phyloP scores from a whole-genome alignment of 2,329 filamentous ascomycete genomes.

The Sporothrix pallida region DNA sequence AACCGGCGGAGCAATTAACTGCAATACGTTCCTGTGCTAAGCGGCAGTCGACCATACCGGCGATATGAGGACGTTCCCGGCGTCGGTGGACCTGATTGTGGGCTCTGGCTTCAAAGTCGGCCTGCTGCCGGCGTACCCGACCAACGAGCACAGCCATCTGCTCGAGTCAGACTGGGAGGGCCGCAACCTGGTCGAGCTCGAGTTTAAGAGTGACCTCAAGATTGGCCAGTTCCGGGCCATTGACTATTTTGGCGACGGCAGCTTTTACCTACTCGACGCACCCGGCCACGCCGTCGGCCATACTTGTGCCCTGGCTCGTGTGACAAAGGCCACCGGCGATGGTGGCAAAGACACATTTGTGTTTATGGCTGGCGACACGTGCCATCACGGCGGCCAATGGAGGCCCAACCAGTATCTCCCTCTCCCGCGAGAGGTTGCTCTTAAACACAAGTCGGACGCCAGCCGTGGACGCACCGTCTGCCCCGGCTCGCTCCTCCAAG shows the following conservation, averaged over 20 bases:
- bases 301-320: slow-evolving; percentile 48
- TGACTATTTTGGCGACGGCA: slow-evolving; percentile 41
- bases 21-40: not conserved
- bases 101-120: slow-evolving; percentile 54
- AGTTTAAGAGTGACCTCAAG: slow-evolving; percentile 38
- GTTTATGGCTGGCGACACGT: slow-evolving; percentile 52
- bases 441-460: slow-evolving; percentile 43
- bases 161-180: slow-evolving; percentile 19
- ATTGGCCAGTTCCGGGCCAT: slow-evolving; percentile 42
- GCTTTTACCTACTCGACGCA: slow-evolving; percentile 39
- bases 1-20: too few species aligned
- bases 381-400: slow-evolving; percentile 49
- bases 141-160: not conserved
- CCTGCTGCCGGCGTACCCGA: slow-evolving; percentile 42
- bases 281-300: slow-evolving; percentile 41
- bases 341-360: slow-evolving; percentile 45
- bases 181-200: slow-evolving; percentile 36
- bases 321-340: slow-evolving; percentile 37
- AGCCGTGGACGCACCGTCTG: not conserved
- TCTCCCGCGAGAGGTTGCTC: slow-evolving; percentile 47
- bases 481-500: slow-evolving; percentile 12
- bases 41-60: slow-evolving; percentile 50
- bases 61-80: slow-evolving; percentile 51
- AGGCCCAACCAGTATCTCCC: slow-evolving; percentile 47
- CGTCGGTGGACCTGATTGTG: slow-evolving; percentile 52